Evolutionary conservation across 768 basidiomycete genomes (phyloP).

Genomic region (Phanerochaete sordida): DNA sequence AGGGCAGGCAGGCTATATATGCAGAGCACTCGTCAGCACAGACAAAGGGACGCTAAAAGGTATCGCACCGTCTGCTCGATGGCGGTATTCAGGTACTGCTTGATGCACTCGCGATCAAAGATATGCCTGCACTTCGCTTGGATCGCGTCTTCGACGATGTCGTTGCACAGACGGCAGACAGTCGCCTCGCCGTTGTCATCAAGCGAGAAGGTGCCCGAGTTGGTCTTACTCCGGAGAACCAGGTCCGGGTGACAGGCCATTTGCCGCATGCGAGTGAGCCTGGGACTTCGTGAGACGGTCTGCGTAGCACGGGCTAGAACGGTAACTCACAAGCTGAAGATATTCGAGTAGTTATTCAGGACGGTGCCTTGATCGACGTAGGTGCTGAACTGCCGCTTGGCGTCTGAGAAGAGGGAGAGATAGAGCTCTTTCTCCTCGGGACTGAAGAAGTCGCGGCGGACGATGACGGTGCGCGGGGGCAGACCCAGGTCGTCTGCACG

Average conservation of each 20-base stretch:
- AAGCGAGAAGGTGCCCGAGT: slow-evolving; percentile 55
- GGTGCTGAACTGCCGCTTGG: slow-evolving; percentile 87
- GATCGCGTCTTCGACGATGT: slow-evolving; percentile 96
- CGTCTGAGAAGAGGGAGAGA: slow-evolving; percentile 86
- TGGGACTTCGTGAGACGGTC: slow-evolving; percentile 19
- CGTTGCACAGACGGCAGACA: slow-evolving; percentile 93
- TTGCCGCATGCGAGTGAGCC: slow-evolving; percentile 93
- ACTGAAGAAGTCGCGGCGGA: slow-evolving; percentile 90
- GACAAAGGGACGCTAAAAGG: not conserved
- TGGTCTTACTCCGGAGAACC: slow-evolving; percentile 83
- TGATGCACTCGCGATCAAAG: slow-evolving; percentile 95
- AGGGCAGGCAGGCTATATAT: slow-evolving; percentile 79
- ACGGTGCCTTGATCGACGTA: slow-evolving; percentile 90
- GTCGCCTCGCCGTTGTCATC: slow-evolving; percentile 71
- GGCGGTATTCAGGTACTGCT: slow-evolving; percentile 80
- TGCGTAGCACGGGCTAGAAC: not conserved
- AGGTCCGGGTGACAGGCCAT: slow-evolving; percentile 96
- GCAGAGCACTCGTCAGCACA: not conserved
- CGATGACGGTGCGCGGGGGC: slow-evolving; percentile 86
- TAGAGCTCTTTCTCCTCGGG: slow-evolving; percentile 97
- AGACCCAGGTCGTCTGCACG: slow-evolving; percentile 94
- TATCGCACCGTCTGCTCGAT: slow-evolving; percentile 58
- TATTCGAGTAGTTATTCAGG: slow-evolving; percentile 91
- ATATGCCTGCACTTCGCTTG: slow-evolving; percentile 90
- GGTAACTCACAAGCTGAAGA: slow-evolving; percentile 66